Conservation (phyloP, 495 filamentous ascomycete genomes). For the Sordaria brevicollis region DNA sequence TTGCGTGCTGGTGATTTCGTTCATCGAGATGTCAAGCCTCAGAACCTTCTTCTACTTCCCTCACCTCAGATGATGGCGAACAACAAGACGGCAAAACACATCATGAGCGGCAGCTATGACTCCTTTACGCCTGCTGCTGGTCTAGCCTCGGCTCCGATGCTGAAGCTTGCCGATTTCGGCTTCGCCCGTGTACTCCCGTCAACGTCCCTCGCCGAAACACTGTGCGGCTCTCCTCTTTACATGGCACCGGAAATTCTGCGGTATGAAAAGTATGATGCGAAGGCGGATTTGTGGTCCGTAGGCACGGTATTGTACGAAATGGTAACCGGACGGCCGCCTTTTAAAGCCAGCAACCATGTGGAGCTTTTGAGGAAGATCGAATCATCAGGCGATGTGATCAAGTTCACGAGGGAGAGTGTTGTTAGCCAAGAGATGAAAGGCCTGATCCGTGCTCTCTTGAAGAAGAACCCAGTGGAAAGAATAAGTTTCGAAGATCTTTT, state of each 20-base stretch:
- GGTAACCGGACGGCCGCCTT: conserved; percentile 82
- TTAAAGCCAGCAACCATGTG: conserved; percentile 86
- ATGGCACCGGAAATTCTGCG: conserved; percentile 98
- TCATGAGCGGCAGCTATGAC: conserved; percentile 56
- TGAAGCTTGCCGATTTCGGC: conserved; percentile 96
- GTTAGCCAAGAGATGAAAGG: conserved; percentile 70
- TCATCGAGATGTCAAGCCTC: conserved; percentile 95
- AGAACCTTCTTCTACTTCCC: conserved; percentile 86
- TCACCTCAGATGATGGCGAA: conserved; percentile 51
- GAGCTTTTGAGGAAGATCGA: conserved; percentile 89
- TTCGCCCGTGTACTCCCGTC: conserved; percentile 85
- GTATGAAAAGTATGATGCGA: conserved; percentile 95
- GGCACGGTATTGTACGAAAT: conserved; percentile 94
- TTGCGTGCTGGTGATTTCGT: conserved; percentile 76
- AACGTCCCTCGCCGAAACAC: conserved; percentile 84
- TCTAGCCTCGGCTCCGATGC: conserved; percentile 78
- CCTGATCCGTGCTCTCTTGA: conserved; percentile 71
- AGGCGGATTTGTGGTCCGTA: conserved; percentile 94
- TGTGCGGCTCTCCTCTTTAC: conserved; percentile 96
- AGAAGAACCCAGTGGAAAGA: conserved; percentile 73
- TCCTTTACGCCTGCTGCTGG: conserved; percentile 74
- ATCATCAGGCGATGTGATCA: conserved; percentile 69
- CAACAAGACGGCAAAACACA: conserved; percentile 31
- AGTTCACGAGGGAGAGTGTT: conserved; percentile 62
- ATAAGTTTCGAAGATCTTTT: conserved; percentile 81